These are phyloP conservation scores for Cudoniella acicularis DNA, from an alignment of 495 filamentous ascomycete species.

Conservation along the genomic window DNA sequence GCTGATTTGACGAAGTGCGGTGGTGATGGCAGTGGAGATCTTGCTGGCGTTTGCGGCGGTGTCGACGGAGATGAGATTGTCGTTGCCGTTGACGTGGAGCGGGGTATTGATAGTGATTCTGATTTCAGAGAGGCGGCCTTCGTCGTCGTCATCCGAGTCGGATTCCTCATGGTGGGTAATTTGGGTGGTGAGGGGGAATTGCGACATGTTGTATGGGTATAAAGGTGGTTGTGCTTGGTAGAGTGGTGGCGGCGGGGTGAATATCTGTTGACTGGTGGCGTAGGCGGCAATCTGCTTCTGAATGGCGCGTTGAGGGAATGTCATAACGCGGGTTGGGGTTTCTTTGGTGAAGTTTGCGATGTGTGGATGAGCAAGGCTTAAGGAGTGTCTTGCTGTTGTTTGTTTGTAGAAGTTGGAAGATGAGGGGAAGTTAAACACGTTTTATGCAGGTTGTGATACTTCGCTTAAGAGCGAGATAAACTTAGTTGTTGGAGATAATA, in stretches of 20 bases:
- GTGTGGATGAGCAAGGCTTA: too few relatives aligned
- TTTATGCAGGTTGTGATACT: too few relatives aligned
- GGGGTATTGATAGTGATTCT: constrained; percentile 20
- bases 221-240: background rate
- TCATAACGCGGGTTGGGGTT: background rate
- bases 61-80: constrained; percentile 22
- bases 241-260: background rate
- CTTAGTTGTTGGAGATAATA: too few relatives aligned
- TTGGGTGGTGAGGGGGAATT: background rate
- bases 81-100: constrained; percentile 21
- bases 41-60: constrained; percentile 3
- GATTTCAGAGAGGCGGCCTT: constrained; percentile 13
- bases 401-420: too few relatives aligned
- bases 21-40: constrained; percentile 19
- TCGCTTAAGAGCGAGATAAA: too few relatives aligned
- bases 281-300: constrained; percentile 25
- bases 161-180: background rate
- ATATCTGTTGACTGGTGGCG: background rate
- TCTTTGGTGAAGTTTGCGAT: background rate
- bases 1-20: constrained; percentile 20
- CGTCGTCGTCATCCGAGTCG: background rate
- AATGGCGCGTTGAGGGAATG: background rate
- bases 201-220: background rate
- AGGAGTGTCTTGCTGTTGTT: too few relatives aligned
- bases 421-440: too few relatives aligned